Conservation (phyloP, 2,329 filamentous ascomycete genomes). For the Diaporthe humulicola region DNA sequence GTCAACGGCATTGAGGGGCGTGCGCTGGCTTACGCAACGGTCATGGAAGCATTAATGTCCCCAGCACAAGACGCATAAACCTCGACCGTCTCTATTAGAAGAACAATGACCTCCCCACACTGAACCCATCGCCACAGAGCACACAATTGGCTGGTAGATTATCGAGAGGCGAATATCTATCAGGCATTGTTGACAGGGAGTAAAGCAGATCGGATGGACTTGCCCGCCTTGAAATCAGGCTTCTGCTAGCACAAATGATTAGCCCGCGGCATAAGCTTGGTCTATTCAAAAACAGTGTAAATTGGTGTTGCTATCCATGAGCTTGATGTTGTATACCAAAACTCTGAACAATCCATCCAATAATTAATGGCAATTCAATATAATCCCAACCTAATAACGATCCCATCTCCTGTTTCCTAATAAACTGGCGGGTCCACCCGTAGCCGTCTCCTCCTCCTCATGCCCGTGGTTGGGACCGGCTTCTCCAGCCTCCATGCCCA, state of each 20-base stretch:
- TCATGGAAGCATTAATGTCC: not conserved
- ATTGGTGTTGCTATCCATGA: conserved; percentile 2
- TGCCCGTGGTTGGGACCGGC: conserved; percentile 64
- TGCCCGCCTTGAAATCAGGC: not conserved
- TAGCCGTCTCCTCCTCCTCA: conserved; percentile 37
- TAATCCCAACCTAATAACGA: not conserved
- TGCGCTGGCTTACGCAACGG: not conserved
- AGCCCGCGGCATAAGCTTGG: not conserved
- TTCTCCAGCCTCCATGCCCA: conserved; percentile 74
- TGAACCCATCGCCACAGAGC: not conserved
- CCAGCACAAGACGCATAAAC: not conserved
- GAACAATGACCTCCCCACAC: not conserved
- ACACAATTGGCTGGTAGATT: not conserved
- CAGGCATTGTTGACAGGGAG: not conserved
- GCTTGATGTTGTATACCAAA: not conserved
- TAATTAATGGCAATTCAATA: not conserved
- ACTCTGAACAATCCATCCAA: not conserved
- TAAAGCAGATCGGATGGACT: not conserved
- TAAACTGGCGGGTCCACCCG: conserved; percentile 14
- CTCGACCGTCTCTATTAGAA: no score
- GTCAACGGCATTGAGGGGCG: not conserved
- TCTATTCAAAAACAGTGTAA: conserved; percentile 4
- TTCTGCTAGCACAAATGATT: not conserved
- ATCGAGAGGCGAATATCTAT: not conserved
- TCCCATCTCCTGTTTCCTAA: not conserved